Percentiles rank a stretch among this genome's conserved stretches.
Evolutionary conservation across 805 yeast species (phyloP).

Genomic region (Spathaspora girioi): DNA sequence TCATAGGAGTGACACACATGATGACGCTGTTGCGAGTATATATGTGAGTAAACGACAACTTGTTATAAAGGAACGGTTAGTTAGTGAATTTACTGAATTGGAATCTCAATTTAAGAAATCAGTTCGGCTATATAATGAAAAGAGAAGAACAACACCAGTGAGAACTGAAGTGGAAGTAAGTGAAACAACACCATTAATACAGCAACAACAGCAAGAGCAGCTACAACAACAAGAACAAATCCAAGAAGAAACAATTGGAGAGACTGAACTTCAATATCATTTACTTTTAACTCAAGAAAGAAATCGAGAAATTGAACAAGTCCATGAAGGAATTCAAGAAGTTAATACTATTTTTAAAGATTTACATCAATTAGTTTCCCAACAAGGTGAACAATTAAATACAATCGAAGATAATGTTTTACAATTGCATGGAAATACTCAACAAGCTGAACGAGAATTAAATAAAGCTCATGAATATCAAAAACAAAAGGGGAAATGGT

Average conservation of each 20-base stretch:
- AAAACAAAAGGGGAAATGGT: conserved; percentile 65
- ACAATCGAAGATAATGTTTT: conserved; percentile 77
- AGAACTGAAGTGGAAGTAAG: background rate
- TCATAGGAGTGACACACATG: conserved; percentile 12
- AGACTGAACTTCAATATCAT: conserved; percentile 59
- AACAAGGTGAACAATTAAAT: conserved; percentile 84
- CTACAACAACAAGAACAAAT: conserved; percentile 28
- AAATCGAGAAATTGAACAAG: conserved; percentile 64
- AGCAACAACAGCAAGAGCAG: conserved; percentile 19
- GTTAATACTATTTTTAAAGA: conserved; percentile 84
- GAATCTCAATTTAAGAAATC: conserved; percentile 41
- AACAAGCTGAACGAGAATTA: conserved; percentile 68
- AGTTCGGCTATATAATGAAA: conserved; percentile 47
- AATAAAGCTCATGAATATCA: conserved; percentile 75
- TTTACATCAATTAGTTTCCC: conserved; percentile 69
- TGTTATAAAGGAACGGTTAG: conserved; percentile 49
- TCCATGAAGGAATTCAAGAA: conserved; percentile 76
- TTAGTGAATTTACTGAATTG: conserved; percentile 53
- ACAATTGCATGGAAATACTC: conserved; percentile 59
- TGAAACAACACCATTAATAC: conserved; percentile 40
- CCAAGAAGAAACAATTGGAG: conserved; percentile 39
- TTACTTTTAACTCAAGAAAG: conserved; percentile 65
- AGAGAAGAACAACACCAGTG: conserved; percentile 28
- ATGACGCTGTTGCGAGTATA: conserved; percentile 6
- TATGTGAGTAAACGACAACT: conserved; percentile 36